Percentiles rank a stretch among this genome's conserved stretches.
These are phyloP conservation scores for Cladosporium velox DNA, from an alignment of 2,329 filamentous ascomycete genomes.

Conservation along the genomic window DNA sequence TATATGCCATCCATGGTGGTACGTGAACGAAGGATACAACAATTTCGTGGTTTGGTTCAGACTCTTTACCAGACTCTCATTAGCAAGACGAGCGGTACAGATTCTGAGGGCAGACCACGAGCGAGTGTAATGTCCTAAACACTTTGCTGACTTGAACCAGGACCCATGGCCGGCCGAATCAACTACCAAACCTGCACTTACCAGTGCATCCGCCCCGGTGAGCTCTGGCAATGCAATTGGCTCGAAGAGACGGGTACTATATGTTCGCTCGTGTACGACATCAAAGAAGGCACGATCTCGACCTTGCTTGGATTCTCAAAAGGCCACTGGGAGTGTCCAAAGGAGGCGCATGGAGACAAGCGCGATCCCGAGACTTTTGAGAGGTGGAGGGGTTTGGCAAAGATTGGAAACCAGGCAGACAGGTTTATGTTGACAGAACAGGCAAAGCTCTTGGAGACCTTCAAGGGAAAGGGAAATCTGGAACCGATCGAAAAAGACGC, in stretches of 20 bases:
- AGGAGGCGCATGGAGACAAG: constrained; percentile 59
- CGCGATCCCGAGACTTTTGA: constrained; percentile 53
- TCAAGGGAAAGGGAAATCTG: constrained; percentile 52
- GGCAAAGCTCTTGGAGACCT: constrained; percentile 53
- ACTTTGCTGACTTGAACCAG: neutral
- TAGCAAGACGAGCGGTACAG: neutral
- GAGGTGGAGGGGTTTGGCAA: constrained; percentile 54
- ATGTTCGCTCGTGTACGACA: constrained; percentile 59
- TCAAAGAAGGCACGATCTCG: constrained; percentile 51
- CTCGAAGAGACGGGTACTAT: constrained; percentile 62
- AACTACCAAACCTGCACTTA: constrained; percentile 55
- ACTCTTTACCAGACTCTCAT: neutral
- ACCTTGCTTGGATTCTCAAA: constrained; percentile 58
- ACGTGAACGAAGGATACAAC: constrained; percentile 28
- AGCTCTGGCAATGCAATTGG: constrained; percentile 64
- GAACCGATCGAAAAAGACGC: constrained; percentile 46
- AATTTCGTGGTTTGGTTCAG: neutral
- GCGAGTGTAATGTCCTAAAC: neutral
- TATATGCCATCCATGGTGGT: constrained; percentile 61
- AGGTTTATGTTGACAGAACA: constrained; percentile 57
- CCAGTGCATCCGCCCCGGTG: constrained; percentile 59
- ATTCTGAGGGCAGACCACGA: neutral
- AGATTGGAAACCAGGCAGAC: constrained; percentile 53
- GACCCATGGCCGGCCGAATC: constrained; percentile 56
- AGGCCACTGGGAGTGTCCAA: constrained; percentile 55